phyloP scores from a whole-genome alignment of 2,329 filamentous ascomycete species.

The Curvularia hawaiiensis region DNA sequence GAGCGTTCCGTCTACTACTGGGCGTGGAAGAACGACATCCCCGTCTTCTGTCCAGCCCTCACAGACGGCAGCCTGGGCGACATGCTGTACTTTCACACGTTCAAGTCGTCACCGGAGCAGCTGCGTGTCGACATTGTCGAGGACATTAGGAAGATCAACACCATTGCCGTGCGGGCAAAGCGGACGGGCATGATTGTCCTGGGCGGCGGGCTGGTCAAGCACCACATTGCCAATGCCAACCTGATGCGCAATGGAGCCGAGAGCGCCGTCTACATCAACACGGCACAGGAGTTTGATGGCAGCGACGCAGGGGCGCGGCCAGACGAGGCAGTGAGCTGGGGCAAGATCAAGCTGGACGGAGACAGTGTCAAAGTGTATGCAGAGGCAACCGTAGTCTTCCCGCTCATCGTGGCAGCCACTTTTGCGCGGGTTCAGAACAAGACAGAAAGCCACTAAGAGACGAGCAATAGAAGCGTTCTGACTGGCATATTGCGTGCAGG shows the following conservation, averaged over 20 bases:
- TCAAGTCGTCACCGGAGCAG: constrained; percentile 81
- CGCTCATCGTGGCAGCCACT: constrained; percentile 69
- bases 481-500: background rate
- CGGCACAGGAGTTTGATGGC: constrained; percentile 95
- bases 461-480: background rate
- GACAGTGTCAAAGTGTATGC: constrained; percentile 85
- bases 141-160: constrained; percentile 93
- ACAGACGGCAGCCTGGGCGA: constrained; percentile 95
- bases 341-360: constrained; percentile 90
- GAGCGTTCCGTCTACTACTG: constrained; percentile 94
- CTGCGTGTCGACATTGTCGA: constrained; percentile 90
- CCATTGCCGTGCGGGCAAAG: constrained; percentile 84
- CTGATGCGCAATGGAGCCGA: constrained; percentile 98
- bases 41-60: constrained; percentile 93
- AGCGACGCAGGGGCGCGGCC: constrained; percentile 94
- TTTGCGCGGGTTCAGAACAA: constrained; percentile 56
- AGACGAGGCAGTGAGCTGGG: constrained; percentile 97
- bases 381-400: constrained; percentile 70
- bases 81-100: constrained; percentile 99
- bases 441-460: background rate
- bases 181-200: constrained; percentile 93
- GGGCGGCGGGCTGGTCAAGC: constrained; percentile 94
- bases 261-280: constrained; percentile 97
- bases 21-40: constrained; percentile 96
- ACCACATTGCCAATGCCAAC: constrained; percentile 97